A percentile compares a stretch with the other conserved stretches of the same genome.
These are phyloP conservation scores for Thalassiosira sp. DNA, from an alignment of 352 stramenopile genomes.

Conservation along the genomic window DNA sequence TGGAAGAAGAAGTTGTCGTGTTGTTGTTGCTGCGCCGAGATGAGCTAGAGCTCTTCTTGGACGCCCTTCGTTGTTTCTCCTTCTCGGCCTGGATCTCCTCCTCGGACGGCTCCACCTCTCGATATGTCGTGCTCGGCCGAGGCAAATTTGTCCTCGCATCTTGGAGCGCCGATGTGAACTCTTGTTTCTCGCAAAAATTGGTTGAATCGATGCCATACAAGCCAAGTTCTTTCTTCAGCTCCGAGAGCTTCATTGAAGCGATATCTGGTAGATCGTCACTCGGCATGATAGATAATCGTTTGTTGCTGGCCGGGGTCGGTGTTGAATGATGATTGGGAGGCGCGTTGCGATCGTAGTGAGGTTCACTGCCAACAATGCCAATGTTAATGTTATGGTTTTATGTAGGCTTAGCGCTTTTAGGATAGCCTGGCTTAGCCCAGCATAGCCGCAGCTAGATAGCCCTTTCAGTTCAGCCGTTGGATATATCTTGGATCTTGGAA, in stretches of 20 bases:
- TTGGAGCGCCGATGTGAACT: slow-evolving; percentile 38
- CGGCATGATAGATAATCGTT: no score
- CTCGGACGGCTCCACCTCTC: slow-evolving; percentile 13
- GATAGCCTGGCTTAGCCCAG: no score
- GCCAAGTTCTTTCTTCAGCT: slow-evolving; percentile 42
- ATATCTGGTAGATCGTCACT: slow-evolving; percentile 46
- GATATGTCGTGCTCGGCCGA: slow-evolving; percentile 37
- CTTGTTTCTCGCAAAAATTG: slow-evolving; percentile 42
- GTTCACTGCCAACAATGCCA: no score
- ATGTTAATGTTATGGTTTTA: no score
- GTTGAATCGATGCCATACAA: slow-evolving; percentile 46
- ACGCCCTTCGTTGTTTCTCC: not conserved
- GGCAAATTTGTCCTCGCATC: slow-evolving; percentile 34
- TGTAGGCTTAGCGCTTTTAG: no score
- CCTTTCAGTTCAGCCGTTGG: no score
- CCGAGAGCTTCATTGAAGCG: slow-evolving; percentile 43
- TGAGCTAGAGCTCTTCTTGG: not conserved
- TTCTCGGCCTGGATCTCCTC: slow-evolving; percentile 3
- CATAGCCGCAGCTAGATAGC: no score
- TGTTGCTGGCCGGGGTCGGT: not conserved
- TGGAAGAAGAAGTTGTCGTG: slow-evolving; percentile 1
- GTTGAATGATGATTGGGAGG: no score
- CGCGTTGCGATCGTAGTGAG: not conserved
- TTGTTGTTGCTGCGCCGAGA: not conserved
- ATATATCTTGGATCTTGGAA: no score